phyloP scores from a whole-genome alignment of 768 basidiomycete genomes.

The Agrocybe chaxingu region DNA sequence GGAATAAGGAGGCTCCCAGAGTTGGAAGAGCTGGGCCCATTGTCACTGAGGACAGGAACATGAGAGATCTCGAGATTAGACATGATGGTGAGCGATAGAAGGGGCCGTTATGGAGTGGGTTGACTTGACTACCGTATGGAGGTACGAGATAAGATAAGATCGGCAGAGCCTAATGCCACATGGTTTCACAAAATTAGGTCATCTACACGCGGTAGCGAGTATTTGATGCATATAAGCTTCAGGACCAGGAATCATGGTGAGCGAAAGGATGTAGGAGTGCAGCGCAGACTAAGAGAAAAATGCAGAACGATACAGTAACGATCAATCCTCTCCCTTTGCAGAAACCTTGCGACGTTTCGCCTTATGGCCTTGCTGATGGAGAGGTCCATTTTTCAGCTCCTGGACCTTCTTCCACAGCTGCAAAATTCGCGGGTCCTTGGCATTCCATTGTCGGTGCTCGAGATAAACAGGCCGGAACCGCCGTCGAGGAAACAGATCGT shows the following conservation, averaged over 20 bases:
- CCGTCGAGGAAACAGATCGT: slow-evolving; percentile 21
- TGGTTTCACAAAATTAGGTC: background rate
- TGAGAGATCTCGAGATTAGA: background rate
- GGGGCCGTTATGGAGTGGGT: background rate
- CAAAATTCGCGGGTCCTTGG: slow-evolving; percentile 34
- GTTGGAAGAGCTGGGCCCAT: slow-evolving; percentile 1
- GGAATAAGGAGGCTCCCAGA: slow-evolving; percentile 35
- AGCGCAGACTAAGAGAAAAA: too few relatives aligned
- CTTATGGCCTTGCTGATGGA: background rate
- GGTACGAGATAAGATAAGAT: slow-evolving; percentile 9
- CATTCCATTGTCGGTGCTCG: slow-evolving; percentile 47
- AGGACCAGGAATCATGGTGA: too few relatives aligned
- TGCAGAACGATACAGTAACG: too few relatives aligned
- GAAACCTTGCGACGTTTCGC: background rate
- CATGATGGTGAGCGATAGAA: slow-evolving; percentile 8
- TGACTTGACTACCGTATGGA: background rate
- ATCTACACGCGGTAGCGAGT: too few relatives aligned
- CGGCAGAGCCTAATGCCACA: background rate
- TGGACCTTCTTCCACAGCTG: slow-evolving; percentile 25
- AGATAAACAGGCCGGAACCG: slow-evolving; percentile 49
- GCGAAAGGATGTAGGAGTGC: too few relatives aligned
- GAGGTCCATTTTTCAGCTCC: slow-evolving; percentile 4
- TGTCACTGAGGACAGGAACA: background rate
- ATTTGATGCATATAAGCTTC: too few relatives aligned
- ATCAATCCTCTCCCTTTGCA: background rate